Evolutionary conservation across 495 filamentous ascomycete species (phyloP), one percentile per base, ranked within the genome.

Genomic region (Penicillium cataractarum): DNA sequence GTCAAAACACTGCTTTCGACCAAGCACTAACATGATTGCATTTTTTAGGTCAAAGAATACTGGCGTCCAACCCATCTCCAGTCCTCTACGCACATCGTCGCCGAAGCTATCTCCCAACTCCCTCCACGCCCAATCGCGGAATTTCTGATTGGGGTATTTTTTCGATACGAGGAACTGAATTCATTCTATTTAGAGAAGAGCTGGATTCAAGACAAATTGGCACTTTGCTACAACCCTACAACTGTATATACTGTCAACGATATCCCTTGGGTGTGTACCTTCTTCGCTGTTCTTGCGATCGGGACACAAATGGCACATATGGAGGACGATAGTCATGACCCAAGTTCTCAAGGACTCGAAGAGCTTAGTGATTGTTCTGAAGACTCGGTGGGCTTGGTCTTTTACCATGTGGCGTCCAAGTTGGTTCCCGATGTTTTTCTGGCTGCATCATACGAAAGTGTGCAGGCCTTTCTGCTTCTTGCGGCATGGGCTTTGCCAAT

Each of bases 231-330:
- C 46, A 71, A 71, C 9, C 58, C 73, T 3, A 65, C 70, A 0
- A 64, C 65, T 4, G 69, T 65, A 7, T 71, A 79, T 6, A 71
- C 71, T 2, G 71, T 73, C 24, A 71, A 69, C 27, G 81, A 82
- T 65, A 77, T 78, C 1, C 70, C 74, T 6, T 75, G 72, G 27
- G 68, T 81, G 24, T 81, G 80, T 64, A 67, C 75, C 6, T 70
- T 83, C 8, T 66, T 82, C 32, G 77, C 76, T 66, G 69, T 78
- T 13, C 66, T 83, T 5, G 81, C 81, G 3, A 75, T 83, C 21
- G 81, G 81, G 4, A 81, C 78, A 6, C 81, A 83, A 46, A 80
- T 81, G 55, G 77, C 79, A 0, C 78, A 83, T 56, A 80, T 83
- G 75, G 78, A 77, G 55, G 76, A 77, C 3, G 67, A 68, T 37